These are phyloP conservation scores for Trichoderma gamsii DNA, from an alignment of 495 filamentous ascomycete genomes.

Conservation along the genomic window DNA sequence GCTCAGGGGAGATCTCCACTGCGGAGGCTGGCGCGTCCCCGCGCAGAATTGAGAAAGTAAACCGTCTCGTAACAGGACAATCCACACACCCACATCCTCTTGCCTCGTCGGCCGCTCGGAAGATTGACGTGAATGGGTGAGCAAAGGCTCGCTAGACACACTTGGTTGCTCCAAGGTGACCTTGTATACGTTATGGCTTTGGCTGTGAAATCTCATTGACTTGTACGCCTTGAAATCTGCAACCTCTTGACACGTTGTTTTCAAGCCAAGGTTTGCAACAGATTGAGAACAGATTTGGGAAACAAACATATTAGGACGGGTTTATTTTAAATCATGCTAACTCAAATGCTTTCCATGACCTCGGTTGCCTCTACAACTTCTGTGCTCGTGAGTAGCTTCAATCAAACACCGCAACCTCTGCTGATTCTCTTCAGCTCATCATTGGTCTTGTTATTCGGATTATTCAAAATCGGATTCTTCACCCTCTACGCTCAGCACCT, in stretches of 20 bases:
- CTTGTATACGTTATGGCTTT: background rate
- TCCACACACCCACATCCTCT: background rate
- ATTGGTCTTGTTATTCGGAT: background rate
- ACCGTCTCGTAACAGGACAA: background rate
- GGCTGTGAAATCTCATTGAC: background rate
- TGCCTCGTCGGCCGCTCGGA: background rate
- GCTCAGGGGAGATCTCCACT: background rate
- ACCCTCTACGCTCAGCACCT: conserved; percentile 19
- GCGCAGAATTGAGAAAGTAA: background rate
- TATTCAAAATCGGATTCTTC: conserved; percentile 11
- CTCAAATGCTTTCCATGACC: background rate
- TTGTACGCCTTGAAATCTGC: background rate
- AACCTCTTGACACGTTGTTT: background rate
- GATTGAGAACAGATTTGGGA: background rate
- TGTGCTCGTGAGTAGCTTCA: background rate
- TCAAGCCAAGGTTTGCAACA: background rate
- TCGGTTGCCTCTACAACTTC: background rate
- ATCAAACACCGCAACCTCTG: background rate
- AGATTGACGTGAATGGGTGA: background rate
- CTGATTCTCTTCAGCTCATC: background rate
- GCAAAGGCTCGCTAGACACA: background rate
- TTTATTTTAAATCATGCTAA: background rate
- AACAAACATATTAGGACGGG: too few relatives aligned
- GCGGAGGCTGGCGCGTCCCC: background rate
- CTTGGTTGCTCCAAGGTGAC: background rate